Percentiles rank a stretch among this genome's conserved stretches.
Evolutionary conservation across 495 filamentous ascomycete genomes (phyloP).

Genomic region (Parmelia sp.): DNA sequence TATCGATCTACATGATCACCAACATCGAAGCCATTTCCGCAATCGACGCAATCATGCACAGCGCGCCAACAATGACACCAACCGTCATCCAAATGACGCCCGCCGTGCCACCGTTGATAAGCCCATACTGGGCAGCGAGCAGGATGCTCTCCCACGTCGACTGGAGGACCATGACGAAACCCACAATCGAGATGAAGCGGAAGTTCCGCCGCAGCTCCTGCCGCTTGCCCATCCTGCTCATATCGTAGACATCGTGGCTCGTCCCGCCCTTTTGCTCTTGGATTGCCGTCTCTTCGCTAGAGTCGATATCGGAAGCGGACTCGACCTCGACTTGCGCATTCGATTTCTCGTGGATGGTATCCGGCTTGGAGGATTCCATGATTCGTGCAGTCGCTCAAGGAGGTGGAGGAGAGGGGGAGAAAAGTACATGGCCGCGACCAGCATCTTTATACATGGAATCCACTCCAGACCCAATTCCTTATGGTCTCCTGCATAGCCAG

Average conservation of each 20-base stretch:
- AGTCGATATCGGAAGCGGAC: not conserved
- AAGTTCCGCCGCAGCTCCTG: slow-evolving; percentile 36
- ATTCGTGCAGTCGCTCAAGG: not conserved
- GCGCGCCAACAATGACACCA: not conserved
- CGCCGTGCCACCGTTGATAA: slow-evolving; percentile 49
- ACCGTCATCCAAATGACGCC: slow-evolving; percentile 17
- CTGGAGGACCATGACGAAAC: slow-evolving; percentile 44
- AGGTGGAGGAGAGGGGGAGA: not conserved
- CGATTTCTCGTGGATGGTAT: not conserved
- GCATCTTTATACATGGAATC: not conserved
- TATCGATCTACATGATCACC: not conserved
- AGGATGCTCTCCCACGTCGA: slow-evolving; percentile 44
- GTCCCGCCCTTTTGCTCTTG: not conserved
- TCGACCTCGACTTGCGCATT: not conserved
- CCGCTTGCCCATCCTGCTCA: not conserved
- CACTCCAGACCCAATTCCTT: not conserved
- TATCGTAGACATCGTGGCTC: not conserved
- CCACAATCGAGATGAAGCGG: slow-evolving; percentile 41
- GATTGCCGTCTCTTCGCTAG: not conserved
- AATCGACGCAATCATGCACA: slow-evolving; percentile 1
- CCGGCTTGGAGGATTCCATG: not conserved
- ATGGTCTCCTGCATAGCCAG: not conserved
- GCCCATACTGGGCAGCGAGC: slow-evolving; percentile 34
- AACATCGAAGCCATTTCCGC: not conserved
- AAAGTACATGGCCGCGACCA: not conserved